These are phyloP conservation scores for Corinectria fuckeliana DNA, from an alignment of 2,329 filamentous ascomycete species.

Conservation along the genomic window DNA sequence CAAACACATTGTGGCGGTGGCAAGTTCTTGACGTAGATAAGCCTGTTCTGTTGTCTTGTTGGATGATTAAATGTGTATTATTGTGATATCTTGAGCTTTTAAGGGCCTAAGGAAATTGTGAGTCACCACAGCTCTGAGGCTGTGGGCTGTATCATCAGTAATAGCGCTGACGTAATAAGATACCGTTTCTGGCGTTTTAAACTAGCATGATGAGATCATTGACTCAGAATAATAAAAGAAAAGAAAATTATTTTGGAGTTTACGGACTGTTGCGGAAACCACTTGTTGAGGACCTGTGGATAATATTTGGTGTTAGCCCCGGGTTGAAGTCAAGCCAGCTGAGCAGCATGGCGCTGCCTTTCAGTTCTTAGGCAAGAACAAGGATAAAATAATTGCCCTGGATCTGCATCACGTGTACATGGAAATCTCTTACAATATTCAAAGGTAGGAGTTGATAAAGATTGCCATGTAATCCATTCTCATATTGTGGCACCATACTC, in stretches of 20 bases:
- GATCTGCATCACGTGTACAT: too few species aligned
- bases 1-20: conserved; percentile 21
- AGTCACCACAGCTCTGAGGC: not conserved
- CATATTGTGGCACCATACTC: too few species aligned
- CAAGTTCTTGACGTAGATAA: not conserved
- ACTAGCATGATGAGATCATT: not conserved
- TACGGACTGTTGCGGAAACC: not conserved
- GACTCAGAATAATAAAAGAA: not conserved
- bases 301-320: not conserved
- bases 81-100: not conserved
- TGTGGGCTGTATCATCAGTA: not conserved
- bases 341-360: not conserved
- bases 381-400: too few species aligned
- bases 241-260: not conserved
- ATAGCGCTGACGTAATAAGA: not conserved
- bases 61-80: not conserved
- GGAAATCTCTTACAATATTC: too few species aligned
- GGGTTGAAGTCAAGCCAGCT: not conserved
- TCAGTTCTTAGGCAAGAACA: not conserved
- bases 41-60: not conserved
- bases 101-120: not conserved
- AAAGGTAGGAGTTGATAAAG: too few species aligned
- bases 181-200: not conserved
- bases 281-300: not conserved
- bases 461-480: too few species aligned